phyloP scores from a whole-genome alignment of 805 yeast species.

The Wickerhamiella siamensis region DNA sequence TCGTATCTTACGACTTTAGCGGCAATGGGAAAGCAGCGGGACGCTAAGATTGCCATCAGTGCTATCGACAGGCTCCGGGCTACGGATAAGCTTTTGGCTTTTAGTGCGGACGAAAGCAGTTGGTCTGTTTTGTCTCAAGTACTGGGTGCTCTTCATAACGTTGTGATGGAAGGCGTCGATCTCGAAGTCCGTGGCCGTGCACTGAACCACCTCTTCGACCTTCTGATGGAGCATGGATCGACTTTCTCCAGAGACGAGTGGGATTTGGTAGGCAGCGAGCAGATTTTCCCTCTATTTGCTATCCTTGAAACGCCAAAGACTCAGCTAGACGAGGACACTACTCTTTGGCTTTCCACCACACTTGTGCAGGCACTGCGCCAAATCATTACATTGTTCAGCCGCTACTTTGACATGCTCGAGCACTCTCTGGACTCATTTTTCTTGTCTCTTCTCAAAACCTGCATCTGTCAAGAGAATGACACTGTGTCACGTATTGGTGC shows the following conservation, averaged over 20 bases:
- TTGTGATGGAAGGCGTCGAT: slow-evolving; percentile 87
- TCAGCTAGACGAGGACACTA: slow-evolving; percentile 51
- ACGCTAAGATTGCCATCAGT: slow-evolving; percentile 60
- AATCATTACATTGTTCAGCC: slow-evolving; percentile 68
- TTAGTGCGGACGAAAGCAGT: slow-evolving; percentile 1
- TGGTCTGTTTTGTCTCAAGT: slow-evolving; percentile 61
- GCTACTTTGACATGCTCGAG: slow-evolving; percentile 64
- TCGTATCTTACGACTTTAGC: slow-evolving; percentile 64
- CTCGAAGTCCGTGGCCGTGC: slow-evolving; percentile 88
- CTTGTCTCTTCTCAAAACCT: slow-evolving; percentile 60
- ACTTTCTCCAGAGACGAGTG: slow-evolving; percentile 65
- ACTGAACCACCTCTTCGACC: slow-evolving; percentile 65
- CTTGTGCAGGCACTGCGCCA: slow-evolving; percentile 87
- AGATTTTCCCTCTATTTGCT: slow-evolving; percentile 81
- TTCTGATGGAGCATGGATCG: slow-evolving; percentile 64
- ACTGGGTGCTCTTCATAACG: slow-evolving; percentile 70
- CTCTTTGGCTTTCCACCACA: slow-evolving; percentile 95
- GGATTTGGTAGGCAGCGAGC: slow-evolving; percentile 62
- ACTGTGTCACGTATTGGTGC: slow-evolving; percentile 92
- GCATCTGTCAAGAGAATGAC: slow-evolving; percentile 94
- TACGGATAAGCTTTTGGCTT: background rate
- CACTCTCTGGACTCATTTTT: slow-evolving; percentile 68
- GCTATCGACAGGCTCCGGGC: slow-evolving; percentile 54
- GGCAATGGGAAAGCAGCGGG: slow-evolving; percentile 69
- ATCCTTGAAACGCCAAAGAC: slow-evolving; percentile 59